Base-by-base conservation (phyloP, 371 early-diverging fungal species). In the Mortierella sp. region DNA sequence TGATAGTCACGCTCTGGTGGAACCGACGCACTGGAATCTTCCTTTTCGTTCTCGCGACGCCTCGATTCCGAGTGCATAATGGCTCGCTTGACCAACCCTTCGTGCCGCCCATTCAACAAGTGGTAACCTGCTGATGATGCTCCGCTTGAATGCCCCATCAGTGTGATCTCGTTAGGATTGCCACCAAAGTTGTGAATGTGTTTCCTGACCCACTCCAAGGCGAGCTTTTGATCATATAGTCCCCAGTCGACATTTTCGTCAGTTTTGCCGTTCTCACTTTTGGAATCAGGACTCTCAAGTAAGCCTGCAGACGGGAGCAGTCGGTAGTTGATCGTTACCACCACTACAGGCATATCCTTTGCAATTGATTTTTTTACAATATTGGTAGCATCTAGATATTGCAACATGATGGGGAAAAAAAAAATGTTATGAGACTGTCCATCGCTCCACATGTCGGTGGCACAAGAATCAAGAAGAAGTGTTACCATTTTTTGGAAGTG, bases 321-420 rank as follows among this genome's bases (percentile, higher is more conserved):
- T 19, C 85, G 69, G 53, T 84, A 84, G 50, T 84, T 84, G 55
- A 84, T 67, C 1, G 81, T 72, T 19, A 84, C 85, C n/a, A 84
- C 74, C 16, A 82, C 77, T 32, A 84, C 85, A 21, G 81, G 81
- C 45, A 22, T 55, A 11, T 45, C 69, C 19, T 57, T 63, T 3
- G 71, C 69, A 15, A 82, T 61, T 5, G 81, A 80, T 36, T 71
- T 55, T 50, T 75, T 72, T 43, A 76, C 78, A 70, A 77, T 67
- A 33, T 82, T 77, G 2, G 78, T 63, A 6, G 76, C 77, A 68
- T 77, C 77, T 77, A 69, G 6, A 32, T 19, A 52, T 19, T 48
- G 38, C 9, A 32, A 58, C 24, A 16, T 10, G 32, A n/a, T n/a
- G n/a, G n/a, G n/a, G 24, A n/a, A 3, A 19, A 38, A 28, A 41